Evolutionary conservation across 2,329 filamentous ascomycete species (phyloP), one percentile per base, ranked within the genome.

Genomic region (Sporothrix pallida): DNA sequence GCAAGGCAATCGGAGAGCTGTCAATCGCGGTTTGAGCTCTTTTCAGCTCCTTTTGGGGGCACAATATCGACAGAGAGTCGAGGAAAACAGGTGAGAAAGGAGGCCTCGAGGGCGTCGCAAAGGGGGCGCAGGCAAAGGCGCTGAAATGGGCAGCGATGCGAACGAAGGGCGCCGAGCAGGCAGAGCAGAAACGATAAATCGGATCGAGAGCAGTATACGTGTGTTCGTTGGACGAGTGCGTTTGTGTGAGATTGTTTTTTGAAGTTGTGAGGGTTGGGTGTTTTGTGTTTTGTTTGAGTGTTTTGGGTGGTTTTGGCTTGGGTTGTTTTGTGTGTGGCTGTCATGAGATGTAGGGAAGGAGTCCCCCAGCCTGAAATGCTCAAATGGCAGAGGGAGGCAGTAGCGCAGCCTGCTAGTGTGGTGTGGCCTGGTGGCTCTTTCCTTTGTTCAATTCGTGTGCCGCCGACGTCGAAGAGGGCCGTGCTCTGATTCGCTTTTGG

Each of bases 341-440:
- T 68, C 63, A 54, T 69, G 67, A 52, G 67, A 69, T 69, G 67
- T 69, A 56, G 15, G 48, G 48, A 69, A 54, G 67, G 65, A 26
- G 52, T 9, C 20, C 20, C 31, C 13, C 67, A 42, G 67, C 48
- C 67, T 69, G 48, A 44, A 69, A 37, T 56, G 54, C 26, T 48
- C 26, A 54, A 26, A 10, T 20, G 52, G 12, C 52, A 23, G 52
- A 56, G 52, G n/a, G 52, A 20, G 52, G n/a, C n/a, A 8, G 46
- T 52, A n/a, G n/a, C 52, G 23, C 10, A 48, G 46, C 12, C 46
- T 13, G 46, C 10, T 23, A 12, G 52, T 17, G 52, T 23, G 2
- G n/a, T 8, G 26, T 3, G 3, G 62, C 48, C n/a, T 42, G 62
- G 56, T 60, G 56, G 62, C n/a, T 12, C 42, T 67, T 46, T 48